Percentiles rank a stretch among this genome's conserved stretches.
Conservation (phyloP, 2,329 filamentous ascomycete genomes). For the Myotisia sp. region DNA sequence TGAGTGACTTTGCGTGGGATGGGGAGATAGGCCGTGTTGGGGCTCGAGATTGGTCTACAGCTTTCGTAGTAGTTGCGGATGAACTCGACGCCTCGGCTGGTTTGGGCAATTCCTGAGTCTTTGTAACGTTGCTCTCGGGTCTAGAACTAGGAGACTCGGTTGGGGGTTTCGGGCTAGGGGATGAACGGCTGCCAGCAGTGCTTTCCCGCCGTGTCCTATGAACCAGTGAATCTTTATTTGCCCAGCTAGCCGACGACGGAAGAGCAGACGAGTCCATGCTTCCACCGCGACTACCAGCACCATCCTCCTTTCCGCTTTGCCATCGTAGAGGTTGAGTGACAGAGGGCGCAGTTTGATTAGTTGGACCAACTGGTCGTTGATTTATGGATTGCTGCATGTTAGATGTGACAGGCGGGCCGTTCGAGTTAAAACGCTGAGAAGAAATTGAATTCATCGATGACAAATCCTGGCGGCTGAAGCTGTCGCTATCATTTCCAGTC, state of each 20-base stretch:
- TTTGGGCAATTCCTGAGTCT: constrained; percentile 1
- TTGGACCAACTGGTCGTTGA: constrained; percentile 32
- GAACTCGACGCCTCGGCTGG: background rate
- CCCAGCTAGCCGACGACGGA: constrained; percentile 89
- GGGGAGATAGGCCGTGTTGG: constrained; percentile 4
- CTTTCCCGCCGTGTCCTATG: constrained; percentile 55
- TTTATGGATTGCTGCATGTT: constrained; percentile 17
- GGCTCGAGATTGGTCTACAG: background rate
- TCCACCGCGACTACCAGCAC: constrained; percentile 37
- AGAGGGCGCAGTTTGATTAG: constrained; percentile 37
- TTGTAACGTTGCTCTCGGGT: constrained; percentile 1
- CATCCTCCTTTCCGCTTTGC: constrained; percentile 58
- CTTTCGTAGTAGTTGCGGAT: background rate
- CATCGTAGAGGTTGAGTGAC: constrained; percentile 51
- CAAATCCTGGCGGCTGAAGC: constrained; percentile 84
- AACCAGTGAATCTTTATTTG: constrained; percentile 51
- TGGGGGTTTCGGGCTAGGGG: constrained; percentile 60
- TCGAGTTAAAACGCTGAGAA: constrained; percentile 49
- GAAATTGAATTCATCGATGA: constrained; percentile 88
- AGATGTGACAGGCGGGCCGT: constrained; percentile 27
- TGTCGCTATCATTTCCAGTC: constrained; percentile 94
- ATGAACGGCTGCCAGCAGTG: constrained; percentile 64
- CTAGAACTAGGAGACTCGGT: constrained; percentile 31
- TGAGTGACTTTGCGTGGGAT: constrained; percentile 18
- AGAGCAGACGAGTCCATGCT: constrained; percentile 71